A percentile compares a stretch with the other conserved stretches of the same genome.
These are phyloP conservation scores for Pugionium dolabratum DNA, from an alignment of 345 rosid genomes.

Conservation along the genomic window DNA sequence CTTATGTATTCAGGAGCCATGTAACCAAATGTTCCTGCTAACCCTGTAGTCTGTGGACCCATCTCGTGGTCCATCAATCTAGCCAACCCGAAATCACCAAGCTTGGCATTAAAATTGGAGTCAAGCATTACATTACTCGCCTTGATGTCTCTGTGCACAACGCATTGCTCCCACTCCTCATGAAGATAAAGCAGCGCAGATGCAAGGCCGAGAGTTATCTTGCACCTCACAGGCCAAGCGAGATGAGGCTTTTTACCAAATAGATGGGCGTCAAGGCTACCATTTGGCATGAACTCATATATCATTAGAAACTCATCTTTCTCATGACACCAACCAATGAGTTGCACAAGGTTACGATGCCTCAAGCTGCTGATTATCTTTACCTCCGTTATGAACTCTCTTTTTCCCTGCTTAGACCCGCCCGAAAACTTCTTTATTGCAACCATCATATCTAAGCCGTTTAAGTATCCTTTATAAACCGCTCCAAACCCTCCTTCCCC, in stretches of 20 bases:
- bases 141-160: constrained; percentile 62
- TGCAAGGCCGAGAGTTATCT: constrained; percentile 51
- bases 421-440: constrained; percentile 55
- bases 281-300: constrained; percentile 72
- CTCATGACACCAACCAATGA: constrained; percentile 75
- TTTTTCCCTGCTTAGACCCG: constrained; percentile 52
- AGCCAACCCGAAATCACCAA: constrained; percentile 71
- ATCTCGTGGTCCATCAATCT: constrained; percentile 52
- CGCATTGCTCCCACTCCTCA: constrained; percentile 68
- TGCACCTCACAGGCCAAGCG: constrained; percentile 49
- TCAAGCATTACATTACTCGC: constrained; percentile 68
- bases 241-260: constrained; percentile 45
- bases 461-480: constrained; percentile 55
- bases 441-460: constrained; percentile 33
- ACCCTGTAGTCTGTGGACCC: constrained; percentile 46
- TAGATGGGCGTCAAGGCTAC: constrained; percentile 61
- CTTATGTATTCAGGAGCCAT: constrained; percentile 55
- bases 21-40: constrained; percentile 60
- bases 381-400: constrained; percentile 55
- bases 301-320: constrained; percentile 58
- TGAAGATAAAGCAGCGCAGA: constrained; percentile 59
- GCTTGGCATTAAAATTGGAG: constrained; percentile 56
- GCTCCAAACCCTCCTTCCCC: constrained; percentile 66
- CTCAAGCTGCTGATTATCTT: constrained; percentile 58
- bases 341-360: constrained; percentile 63